Conservation (phyloP, 208 protist genomes). For the Crithidia mellificae region DNA sequence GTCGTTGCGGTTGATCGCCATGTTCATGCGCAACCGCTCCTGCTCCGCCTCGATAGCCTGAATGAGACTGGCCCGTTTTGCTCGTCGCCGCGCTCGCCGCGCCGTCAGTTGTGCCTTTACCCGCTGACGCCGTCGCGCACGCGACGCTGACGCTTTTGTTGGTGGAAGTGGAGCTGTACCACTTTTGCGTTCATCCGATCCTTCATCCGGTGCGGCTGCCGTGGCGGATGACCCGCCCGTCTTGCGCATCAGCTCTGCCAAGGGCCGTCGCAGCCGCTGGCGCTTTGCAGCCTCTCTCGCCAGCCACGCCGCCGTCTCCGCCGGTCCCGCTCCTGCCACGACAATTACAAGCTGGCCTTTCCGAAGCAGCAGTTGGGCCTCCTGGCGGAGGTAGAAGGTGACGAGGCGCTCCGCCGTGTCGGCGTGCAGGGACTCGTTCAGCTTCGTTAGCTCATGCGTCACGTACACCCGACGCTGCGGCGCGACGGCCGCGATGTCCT, state of each 20-base stretch:
- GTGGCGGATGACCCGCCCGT: no score
- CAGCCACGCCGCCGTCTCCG: slow-evolving; percentile 66
- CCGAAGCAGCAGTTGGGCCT: slow-evolving; percentile 66
- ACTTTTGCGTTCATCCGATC: no score
- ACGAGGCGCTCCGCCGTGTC: slow-evolving; percentile 76
- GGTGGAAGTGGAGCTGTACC: no score
- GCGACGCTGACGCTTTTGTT: not conserved
- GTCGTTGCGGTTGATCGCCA: slow-evolving; percentile 55
- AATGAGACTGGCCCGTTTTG: slow-evolving; percentile 55
- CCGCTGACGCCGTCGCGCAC: slow-evolving; percentile 7
- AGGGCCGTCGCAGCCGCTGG: slow-evolving; percentile 46
- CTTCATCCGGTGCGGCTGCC: no score
- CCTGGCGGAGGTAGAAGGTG: slow-evolving; percentile 72
- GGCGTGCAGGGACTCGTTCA: slow-evolving; percentile 89
- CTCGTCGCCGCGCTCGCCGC: slow-evolving; percentile 26
- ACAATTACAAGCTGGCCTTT: slow-evolving; percentile 86
- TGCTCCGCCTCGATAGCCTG: slow-evolving; percentile 75
- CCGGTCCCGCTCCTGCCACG: slow-evolving; percentile 67
- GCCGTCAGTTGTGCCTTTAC: slow-evolving; percentile 12
- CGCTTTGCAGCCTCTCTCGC: slow-evolving; percentile 58
- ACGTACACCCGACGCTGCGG: slow-evolving; percentile 77
- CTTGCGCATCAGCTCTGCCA: slow-evolving; percentile 42
- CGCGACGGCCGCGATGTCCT: slow-evolving; percentile 78
- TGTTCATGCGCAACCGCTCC: slow-evolving; percentile 65
- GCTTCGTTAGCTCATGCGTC: slow-evolving; percentile 89